Conservation (phyloP, 2,329 filamentous ascomycete genomes). For the Venturia nashicola region DNA sequence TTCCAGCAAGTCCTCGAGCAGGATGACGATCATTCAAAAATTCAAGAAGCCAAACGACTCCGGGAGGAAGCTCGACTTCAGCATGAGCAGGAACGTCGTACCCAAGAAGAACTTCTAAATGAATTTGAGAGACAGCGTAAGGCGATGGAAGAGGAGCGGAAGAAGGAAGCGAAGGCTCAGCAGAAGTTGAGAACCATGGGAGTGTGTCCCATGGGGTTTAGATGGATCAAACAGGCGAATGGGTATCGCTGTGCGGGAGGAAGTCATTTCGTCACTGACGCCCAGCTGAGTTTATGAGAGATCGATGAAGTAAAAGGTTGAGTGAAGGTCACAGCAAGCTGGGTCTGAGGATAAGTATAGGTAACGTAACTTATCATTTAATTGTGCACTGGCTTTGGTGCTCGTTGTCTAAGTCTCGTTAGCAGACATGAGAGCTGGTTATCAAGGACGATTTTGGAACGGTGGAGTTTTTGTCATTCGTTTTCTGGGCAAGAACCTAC, state of each 20-base stretch:
- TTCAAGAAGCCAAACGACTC: constrained; percentile 15
- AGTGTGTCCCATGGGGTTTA: constrained; percentile 42
- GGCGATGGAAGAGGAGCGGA: constrained; percentile 24
- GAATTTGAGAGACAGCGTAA: constrained; percentile 16
- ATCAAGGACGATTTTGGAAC: too few relatives aligned
- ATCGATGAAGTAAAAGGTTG: not conserved
- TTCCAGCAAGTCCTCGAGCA: constrained; percentile 5
- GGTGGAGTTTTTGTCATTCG: too few relatives aligned
- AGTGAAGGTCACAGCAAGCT: not conserved
- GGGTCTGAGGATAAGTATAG: not conserved
- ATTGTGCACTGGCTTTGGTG: not conserved
- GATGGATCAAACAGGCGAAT: constrained; percentile 46
- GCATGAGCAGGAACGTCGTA: constrained; percentile 11
- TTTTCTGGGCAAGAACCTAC: too few relatives aligned
- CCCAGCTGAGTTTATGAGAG: constrained; percentile 11
- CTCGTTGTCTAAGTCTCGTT: not conserved
- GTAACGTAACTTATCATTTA: not conserved
- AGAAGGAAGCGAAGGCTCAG: constrained; percentile 30
- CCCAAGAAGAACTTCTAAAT: not conserved
- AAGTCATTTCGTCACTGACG: constrained; percentile 40
- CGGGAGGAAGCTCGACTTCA: constrained; percentile 4
- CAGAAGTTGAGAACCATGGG: constrained; percentile 42
- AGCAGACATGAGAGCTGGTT: too few relatives aligned
- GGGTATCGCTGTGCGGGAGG: constrained; percentile 55
- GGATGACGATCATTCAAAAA: constrained; percentile 16